Base-by-base conservation (phyloP, 2,329 filamentous ascomycete genomes). In the Colletotrichum liriopes region DNA sequence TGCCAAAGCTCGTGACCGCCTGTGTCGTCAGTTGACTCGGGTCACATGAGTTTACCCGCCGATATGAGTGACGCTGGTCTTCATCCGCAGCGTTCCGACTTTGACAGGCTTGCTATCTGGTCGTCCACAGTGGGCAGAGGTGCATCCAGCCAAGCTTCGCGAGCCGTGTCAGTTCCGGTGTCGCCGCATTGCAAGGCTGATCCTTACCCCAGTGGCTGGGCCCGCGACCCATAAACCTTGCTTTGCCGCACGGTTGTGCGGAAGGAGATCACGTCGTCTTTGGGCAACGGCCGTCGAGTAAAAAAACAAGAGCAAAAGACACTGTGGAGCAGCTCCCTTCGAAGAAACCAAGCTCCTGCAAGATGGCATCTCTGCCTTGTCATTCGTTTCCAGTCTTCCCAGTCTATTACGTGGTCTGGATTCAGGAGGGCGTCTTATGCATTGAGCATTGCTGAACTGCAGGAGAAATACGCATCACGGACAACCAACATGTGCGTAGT, bases 11-110 rank as follows among this genome's bases (percentile, higher is more conserved):
- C 23, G 67, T 73, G 71, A 73, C 65, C 37, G n/a, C 47, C 20
- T 20, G 20, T 51, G 6, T 26, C 32, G 47, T 73, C 71, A 73
- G 45, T 71, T 71, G 71, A 73, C 61, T 56, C 23, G 39, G 26
- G 35, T 56, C 66, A 73, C 60, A 66, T 51, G 61, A 60, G 45
- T 14, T n/a, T 58, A 43, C 49, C 52, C 62, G 37, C 18, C 49
- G n/a, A 47, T 3, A 12, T 23, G 20, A 26, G 23, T 52, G 20
- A 12, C 29, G 29, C 61, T 39, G 56, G 51, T 39, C 41, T 37
- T 37, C 59, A 16, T n/a, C 47, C 39, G 37, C 20, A 63, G 37
- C 20, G 20, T 68, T 14, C 49, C 14, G 32, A 23, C 39, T 43
- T 41, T 63, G 51, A 20, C 32, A 59, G 43, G n/a, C 4, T 20